A percentile compares a stretch with the other conserved stretches of the same genome.
Evolutionary conservation across 192 early-diverging fungal species (phyloP).

Genomic region (Entomortierella chlamydospora): DNA sequence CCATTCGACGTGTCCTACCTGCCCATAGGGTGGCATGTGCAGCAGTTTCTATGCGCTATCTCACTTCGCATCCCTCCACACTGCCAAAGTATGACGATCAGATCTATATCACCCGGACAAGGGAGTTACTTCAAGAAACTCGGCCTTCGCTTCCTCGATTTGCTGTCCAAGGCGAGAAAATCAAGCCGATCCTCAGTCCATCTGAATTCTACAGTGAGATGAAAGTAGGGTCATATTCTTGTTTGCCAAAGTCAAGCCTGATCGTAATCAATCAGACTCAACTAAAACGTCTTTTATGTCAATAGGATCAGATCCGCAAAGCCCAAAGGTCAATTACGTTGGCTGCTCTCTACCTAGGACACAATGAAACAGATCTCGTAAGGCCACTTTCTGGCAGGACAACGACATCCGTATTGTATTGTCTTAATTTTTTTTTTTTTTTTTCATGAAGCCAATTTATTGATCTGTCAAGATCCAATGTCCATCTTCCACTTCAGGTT

Average conservation of each 20-base stretch:
- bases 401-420: neutral
- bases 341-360: conserved; percentile 92
- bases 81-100: conserved; percentile 15
- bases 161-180: conserved; percentile 45
- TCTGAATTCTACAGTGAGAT: conserved; percentile 61
- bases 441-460: neutral
- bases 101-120: conserved; percentile 19
- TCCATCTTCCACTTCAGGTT: conserved; percentile 55
- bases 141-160: conserved; percentile 47
- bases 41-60: neutral
- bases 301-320: conserved; percentile 70
- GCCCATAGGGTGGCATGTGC: neutral
- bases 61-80: neutral
- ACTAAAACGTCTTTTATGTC: no score
- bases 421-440: neutral
- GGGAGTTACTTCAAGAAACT: conserved; percentile 28
- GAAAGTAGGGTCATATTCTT: conserved; percentile 47
- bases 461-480: neutral
- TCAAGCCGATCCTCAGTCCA: conserved; percentile 56
- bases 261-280: no score
- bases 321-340: conserved; percentile 84
- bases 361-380: conserved; percentile 82
- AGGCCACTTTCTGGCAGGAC: conserved; percentile 1
- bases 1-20: conserved; percentile 3
- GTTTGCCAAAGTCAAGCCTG: conserved; percentile 32